Percentiles rank a stretch among this genome's conserved stretches.
phyloP scores from a whole-genome alignment of 352 stramenopile genomes.

The Peronospora destructor region DNA sequence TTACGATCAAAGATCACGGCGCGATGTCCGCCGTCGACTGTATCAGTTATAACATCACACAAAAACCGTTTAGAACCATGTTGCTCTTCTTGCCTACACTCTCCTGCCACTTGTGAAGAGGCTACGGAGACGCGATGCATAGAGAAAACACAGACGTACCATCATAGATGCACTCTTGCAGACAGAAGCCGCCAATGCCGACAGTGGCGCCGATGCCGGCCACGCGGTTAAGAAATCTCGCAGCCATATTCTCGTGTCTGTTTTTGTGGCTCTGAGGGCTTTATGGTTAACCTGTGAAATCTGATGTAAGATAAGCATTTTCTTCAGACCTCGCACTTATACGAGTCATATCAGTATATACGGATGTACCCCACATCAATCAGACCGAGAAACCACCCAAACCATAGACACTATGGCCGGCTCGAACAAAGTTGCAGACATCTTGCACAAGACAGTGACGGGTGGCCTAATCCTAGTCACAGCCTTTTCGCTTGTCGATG shows the following conservation, averaged over 20 bases:
- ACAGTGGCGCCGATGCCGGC: constrained; percentile 49
- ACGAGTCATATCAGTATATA: constrained; percentile 2
- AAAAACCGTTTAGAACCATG: constrained; percentile 4
- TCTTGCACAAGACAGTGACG: constrained; percentile 77
- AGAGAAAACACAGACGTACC: constrained; percentile 39
- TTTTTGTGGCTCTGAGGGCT: constrained; percentile 26
- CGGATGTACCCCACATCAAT: neutral
- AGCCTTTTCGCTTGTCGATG: constrained; percentile 57
- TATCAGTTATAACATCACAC: constrained; percentile 1
- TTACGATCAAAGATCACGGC: constrained; percentile 99
- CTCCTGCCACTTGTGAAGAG: constrained; percentile 6
- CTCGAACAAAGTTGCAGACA: constrained; percentile 44
- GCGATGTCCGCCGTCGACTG: constrained; percentile 96
- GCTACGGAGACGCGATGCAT: neutral
- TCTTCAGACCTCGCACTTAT: neutral
- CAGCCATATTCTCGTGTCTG: constrained; percentile 42
- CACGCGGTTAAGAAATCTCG: constrained; percentile 70
- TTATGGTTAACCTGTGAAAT: constrained; percentile 7
- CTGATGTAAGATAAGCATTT: neutral
- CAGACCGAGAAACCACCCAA: constrained; percentile 3
- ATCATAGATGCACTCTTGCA: constrained; percentile 82
- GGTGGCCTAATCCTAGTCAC: constrained; percentile 68
- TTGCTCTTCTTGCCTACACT: neutral
- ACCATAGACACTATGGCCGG: constrained; percentile 13
- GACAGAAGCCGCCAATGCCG: constrained; percentile 53